phyloP scores from a whole-genome alignment of 305 asterid species.

The Salvia sclarea region DNA sequence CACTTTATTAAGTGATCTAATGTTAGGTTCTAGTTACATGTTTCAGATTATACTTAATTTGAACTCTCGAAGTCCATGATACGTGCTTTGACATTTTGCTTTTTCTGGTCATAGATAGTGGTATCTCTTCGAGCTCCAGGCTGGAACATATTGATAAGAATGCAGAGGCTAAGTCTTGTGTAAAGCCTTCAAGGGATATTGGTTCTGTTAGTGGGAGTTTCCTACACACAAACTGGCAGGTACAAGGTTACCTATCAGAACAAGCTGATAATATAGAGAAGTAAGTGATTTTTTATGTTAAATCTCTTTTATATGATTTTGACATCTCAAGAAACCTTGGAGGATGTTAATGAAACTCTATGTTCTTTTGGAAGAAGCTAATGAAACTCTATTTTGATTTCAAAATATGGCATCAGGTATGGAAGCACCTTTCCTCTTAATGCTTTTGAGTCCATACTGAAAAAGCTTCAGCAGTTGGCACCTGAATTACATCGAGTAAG shows the following conservation, averaged over 20 bases:
- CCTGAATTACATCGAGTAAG: conserved; percentile 90
- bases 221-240: conserved; percentile 91
- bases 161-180: conserved; percentile 41
- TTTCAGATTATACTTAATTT: conserved; percentile 28
- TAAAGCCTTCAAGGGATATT: conserved; percentile 38
- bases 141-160: conserved; percentile 39
- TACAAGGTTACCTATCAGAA: conserved; percentile 85
- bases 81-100: conserved; percentile 23
- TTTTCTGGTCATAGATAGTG: conserved; percentile 44
- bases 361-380: not conserved
- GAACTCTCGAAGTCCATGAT: conserved; percentile 17
- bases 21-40: conserved; percentile 12
- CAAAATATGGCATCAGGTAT: conserved; percentile 43
- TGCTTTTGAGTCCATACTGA: conserved; percentile 68
- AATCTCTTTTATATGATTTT: not conserved
- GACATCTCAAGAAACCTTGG: not conserved
- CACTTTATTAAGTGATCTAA: conserved; percentile 13
- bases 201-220: conserved; percentile 53
- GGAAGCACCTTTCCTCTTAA: conserved; percentile 75
- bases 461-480: conserved; percentile 81
- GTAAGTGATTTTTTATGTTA: conserved; percentile 40
- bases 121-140: conserved; percentile 47
- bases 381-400: not conserved
- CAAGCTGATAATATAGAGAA: conserved; percentile 79
- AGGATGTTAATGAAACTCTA: not conserved